Evolutionary conservation across 495 filamentous ascomycete species (phyloP).

Genomic region (Penicillium bialowiezense): DNA sequence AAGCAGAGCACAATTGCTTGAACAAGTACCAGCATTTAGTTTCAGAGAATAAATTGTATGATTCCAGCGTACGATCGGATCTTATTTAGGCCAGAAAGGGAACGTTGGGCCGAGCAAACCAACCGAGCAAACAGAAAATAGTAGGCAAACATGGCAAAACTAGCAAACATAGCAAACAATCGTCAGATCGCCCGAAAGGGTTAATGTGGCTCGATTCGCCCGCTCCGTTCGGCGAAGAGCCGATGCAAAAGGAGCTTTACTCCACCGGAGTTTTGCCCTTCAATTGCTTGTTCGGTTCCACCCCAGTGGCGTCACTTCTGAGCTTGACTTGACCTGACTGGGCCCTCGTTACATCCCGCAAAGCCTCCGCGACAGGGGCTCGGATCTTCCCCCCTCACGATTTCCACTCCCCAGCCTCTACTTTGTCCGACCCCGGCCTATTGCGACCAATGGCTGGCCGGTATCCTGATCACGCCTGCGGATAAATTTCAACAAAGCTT

Average conservation of each 20-base stretch:
- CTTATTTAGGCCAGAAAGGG: too few relatives aligned
- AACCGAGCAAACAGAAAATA: too few relatives aligned
- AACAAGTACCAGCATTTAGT: background rate
- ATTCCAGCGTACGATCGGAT: too few relatives aligned
- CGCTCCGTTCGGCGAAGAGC: background rate
- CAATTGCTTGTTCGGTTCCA: slow-evolving; percentile 4
- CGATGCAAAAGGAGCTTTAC: background rate
- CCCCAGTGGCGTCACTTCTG: slow-evolving; percentile 3
- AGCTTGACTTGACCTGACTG: slow-evolving; percentile 7
- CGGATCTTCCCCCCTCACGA: slow-evolving; percentile 19
- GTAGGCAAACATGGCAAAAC: too few relatives aligned
- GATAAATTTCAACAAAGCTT: slow-evolving; percentile 20
- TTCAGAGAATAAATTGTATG: background rate
- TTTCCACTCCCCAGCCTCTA: slow-evolving; percentile 6
- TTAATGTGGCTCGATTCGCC: too few relatives aligned
- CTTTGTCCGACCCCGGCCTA: background rate
- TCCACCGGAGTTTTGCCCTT: slow-evolving; percentile 23
- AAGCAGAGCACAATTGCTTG: background rate
- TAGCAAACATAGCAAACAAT: too few relatives aligned
- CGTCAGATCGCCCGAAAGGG: too few relatives aligned
- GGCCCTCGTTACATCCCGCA: background rate
- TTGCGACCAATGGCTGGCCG: slow-evolving; percentile 8
- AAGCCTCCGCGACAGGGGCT: slow-evolving; percentile 12
- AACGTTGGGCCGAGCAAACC: too few relatives aligned
- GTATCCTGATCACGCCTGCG: slow-evolving; percentile 16